A percentile compares a stretch with the other conserved stretches of the same genome.
Evolutionary conservation across 441 rosid species (phyloP).

Genomic region (Arabidopsis hybrid): DNA sequence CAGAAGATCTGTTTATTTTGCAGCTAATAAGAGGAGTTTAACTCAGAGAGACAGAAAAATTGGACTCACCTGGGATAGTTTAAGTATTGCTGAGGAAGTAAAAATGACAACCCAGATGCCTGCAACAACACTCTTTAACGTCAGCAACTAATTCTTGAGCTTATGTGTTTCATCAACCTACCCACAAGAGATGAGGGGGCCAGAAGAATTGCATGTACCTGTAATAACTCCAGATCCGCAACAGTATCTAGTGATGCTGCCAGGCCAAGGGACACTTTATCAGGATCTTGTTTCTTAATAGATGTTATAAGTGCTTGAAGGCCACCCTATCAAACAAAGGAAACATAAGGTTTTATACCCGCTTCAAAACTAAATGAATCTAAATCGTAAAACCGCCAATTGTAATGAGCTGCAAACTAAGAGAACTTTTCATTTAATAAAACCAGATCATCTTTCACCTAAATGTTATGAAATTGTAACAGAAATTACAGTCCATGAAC

Average conservation of each 20-base stretch:
- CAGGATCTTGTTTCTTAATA: conserved; percentile 93
- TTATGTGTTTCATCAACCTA: conserved; percentile 14
- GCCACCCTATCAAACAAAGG: conserved; percentile 71
- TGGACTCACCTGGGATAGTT: conserved; percentile 84
- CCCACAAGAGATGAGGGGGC: not conserved
- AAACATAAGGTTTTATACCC: conserved; percentile 9
- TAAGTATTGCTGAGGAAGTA: conserved; percentile 83
- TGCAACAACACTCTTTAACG: conserved; percentile 49
- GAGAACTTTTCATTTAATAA: conserved; percentile 5
- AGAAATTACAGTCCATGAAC: conserved; percentile 4
- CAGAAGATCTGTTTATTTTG: not conserved
- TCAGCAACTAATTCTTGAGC: conserved; percentile 27
- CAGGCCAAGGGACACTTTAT: conserved; percentile 86
- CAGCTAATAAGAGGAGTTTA: conserved; percentile 13
- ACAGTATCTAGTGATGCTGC: conserved; percentile 83
- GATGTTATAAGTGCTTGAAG: conserved; percentile 71
- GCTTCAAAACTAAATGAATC: conserved; percentile 1
- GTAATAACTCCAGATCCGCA: conserved; percentile 92
- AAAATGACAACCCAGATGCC: conserved; percentile 95
- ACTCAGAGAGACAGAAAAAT: conserved; percentile 3
- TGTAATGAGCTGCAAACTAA: conserved; percentile 9
- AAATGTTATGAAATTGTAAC: not conserved
- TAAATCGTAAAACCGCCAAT: conserved; percentile 4
- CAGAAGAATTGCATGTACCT: conserved; percentile 52
- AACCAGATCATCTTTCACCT: conserved; percentile 6